Conservation (phyloP, 768 basidiomycete genomes). For the Auricularia cornea region DNA sequence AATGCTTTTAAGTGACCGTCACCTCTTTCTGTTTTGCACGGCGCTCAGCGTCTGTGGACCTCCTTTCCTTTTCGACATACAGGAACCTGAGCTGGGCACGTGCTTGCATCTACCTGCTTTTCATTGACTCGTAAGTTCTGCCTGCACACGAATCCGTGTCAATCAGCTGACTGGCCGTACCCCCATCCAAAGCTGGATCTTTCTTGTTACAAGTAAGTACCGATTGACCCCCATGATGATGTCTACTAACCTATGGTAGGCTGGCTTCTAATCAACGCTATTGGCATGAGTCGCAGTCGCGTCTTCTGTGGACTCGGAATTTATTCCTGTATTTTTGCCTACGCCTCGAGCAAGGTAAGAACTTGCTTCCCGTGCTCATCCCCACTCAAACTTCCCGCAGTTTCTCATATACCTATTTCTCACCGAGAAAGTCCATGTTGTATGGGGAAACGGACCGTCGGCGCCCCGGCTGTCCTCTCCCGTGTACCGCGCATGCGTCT, state of each 20-base stretch:
- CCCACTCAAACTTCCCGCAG: neutral
- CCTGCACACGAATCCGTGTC: too few relatives aligned
- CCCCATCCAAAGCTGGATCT: neutral
- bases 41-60: neutral
- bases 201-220: neutral
- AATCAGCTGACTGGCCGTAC: too few relatives aligned
- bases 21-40: neutral
- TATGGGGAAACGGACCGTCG: neutral
- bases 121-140: neutral
- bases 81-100: neutral
- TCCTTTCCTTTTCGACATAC: neutral
- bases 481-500: neutral
- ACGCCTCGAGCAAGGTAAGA: neutral
- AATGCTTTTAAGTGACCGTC: too few relatives aligned
- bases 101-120: neutral
- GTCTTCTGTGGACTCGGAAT: neutral
- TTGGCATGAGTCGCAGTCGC: neutral
- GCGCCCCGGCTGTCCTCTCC: neutral
- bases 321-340: neutral
- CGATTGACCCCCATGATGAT: too few relatives aligned
- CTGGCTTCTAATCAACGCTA: neutral
- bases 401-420: neutral
- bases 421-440: neutral
- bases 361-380: neutral
- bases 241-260: neutral